phyloP scores from a whole-genome alignment of 2,329 filamentous ascomycete genomes.

The Elsinoe necatrix region DNA sequence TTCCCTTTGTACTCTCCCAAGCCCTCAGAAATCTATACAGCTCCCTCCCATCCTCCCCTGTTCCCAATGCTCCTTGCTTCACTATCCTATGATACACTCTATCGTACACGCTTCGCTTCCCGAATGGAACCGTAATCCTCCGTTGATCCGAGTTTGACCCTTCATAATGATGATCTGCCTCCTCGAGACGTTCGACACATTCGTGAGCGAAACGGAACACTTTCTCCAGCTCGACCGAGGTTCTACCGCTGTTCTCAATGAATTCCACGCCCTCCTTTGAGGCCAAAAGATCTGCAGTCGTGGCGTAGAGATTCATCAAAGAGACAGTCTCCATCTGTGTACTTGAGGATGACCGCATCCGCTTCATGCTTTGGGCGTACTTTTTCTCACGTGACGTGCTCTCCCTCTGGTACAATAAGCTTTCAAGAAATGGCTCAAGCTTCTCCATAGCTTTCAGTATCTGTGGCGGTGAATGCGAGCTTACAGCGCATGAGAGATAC shows the following conservation, averaged over 20 bases:
- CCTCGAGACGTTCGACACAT: not conserved
- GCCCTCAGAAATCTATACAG: not conserved
- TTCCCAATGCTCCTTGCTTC: not conserved
- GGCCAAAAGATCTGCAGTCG: not conserved
- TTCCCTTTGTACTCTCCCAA: not conserved
- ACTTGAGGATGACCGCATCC: not conserved
- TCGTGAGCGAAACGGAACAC: not conserved
- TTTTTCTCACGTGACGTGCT: not conserved
- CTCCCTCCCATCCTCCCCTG: not conserved
- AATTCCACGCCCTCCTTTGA: not conserved
- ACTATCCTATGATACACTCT: conserved; percentile 4
- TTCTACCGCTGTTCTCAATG: not conserved
- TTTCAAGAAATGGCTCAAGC: not conserved
- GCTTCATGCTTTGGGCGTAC: not conserved
- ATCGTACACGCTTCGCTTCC: not conserved
- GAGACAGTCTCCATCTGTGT: not conserved
- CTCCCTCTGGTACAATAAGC: not conserved
- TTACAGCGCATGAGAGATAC: conserved; percentile 42
- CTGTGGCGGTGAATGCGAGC: conserved; percentile 40
- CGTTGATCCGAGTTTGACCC: not conserved
- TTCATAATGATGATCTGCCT: not conserved
- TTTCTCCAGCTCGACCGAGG: not conserved
- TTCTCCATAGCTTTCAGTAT: not conserved
- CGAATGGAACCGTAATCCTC: not conserved
- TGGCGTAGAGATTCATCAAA: not conserved